These are phyloP conservation scores for Sporothrix schenckii DNA, from an alignment of 2,329 filamentous ascomycete genomes.

Conservation along the genomic window DNA sequence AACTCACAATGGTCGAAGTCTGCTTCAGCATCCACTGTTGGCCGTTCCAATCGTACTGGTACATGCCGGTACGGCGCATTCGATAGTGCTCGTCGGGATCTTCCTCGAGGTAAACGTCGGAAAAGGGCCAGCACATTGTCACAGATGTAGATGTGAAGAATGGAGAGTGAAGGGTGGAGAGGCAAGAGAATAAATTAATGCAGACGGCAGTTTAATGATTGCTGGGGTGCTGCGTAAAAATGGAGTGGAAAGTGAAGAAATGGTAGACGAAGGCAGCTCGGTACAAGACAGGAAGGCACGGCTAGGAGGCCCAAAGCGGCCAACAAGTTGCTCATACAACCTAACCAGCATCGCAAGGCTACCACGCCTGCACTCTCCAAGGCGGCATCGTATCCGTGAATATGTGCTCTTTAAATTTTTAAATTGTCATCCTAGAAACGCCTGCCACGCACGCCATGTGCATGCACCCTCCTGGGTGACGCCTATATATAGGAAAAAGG, in stretches of 20 bases:
- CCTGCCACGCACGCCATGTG: conserved; percentile 33
- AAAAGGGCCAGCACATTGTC: conserved; percentile 56
- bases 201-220: neutral
- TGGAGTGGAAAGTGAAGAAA: neutral
- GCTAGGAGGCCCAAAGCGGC: neutral
- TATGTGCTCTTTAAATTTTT: conserved; percentile 10
- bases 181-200: no score
- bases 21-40: conserved; percentile 44
- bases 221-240: neutral
- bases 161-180: neutral
- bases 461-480: conserved; percentile 31
- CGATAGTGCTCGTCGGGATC: conserved; percentile 42
- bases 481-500: conserved; percentile 30
- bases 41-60: conserved; percentile 50
- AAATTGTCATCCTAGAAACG: conserved; percentile 29
- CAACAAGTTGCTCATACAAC: neutral
- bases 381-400: neutral
- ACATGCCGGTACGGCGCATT: conserved; percentile 35
- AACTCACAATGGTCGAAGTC: conserved; percentile 44
- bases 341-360: neutral
- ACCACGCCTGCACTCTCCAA: neutral
- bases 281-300: neutral
- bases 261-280: neutral
- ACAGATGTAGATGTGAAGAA: neutral
- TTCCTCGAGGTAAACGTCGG: conserved; percentile 37